Percentiles rank a stretch among this genome's conserved stretches.
Evolutionary conservation across 2,329 filamentous ascomycete species (phyloP).

Genomic region (Fusarium redolens): DNA sequence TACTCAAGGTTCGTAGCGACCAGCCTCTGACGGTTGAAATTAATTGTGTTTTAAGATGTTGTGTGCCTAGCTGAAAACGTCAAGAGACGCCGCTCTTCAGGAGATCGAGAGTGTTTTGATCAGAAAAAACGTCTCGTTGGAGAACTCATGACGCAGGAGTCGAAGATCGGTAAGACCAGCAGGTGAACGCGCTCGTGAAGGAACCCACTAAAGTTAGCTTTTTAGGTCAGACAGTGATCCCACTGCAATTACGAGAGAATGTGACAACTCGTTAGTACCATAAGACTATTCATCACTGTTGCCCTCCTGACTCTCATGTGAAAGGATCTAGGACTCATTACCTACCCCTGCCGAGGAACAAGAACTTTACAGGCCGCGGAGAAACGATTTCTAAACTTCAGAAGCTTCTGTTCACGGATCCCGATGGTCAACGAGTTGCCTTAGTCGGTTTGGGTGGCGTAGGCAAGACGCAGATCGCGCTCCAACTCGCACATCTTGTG

Average conservation of each 20-base stretch:
- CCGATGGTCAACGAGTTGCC: not conserved
- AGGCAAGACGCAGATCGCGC: not conserved
- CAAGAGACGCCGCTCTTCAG: not conserved
- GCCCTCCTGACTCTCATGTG: not conserved
- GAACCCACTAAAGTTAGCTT: too few species aligned
- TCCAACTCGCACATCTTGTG: not conserved
- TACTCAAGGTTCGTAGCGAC: not conserved
- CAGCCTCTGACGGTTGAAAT: not conserved
- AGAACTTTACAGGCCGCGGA: not conserved
- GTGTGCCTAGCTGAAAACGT: not conserved
- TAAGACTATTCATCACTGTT: not conserved
- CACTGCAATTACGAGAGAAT: not conserved
- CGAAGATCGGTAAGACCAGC: not conserved
- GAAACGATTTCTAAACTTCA: not conserved
- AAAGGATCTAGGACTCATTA: not conserved
- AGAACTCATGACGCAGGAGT: not conserved
- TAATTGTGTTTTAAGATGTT: not conserved
- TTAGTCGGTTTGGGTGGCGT: not conserved
- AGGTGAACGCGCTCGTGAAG: not conserved
- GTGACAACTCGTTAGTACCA: not conserved
- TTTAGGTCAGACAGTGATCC: too few species aligned
- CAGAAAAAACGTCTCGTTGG: not conserved
- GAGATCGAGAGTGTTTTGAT: not conserved
- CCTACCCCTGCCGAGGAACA: not conserved
- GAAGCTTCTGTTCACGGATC: fast-evolving